Evolutionary conservation across 345 rosid genomes (phyloP).

Genomic region (Erysimum cheiranthoides): DNA sequence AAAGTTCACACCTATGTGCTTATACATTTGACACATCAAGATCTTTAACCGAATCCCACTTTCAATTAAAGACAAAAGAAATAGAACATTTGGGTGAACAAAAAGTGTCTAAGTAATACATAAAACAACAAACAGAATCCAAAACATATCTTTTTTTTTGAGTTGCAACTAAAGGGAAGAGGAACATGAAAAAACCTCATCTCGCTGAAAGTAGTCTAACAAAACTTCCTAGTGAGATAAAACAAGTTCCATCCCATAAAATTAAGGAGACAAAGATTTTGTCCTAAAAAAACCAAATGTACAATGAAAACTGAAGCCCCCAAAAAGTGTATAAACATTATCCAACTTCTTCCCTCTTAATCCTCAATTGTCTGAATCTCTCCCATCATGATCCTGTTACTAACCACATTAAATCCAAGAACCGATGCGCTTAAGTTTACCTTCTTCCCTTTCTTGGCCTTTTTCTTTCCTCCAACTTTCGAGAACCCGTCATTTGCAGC

Average conservation of each 20-base stretch:
- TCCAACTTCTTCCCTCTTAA: constrained; percentile 44
- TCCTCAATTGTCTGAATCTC: constrained; percentile 92
- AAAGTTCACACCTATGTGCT: no score
- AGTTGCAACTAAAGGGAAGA: constrained; percentile 24
- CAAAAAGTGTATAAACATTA: constrained; percentile 56
- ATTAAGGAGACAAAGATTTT: constrained; percentile 15
- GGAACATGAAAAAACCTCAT: constrained; percentile 30
- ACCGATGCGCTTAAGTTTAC: constrained; percentile 81
- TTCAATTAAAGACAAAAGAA: not conserved
- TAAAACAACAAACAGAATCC: constrained; percentile 31
- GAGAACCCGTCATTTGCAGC: constrained; percentile 54
- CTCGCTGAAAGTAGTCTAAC: constrained; percentile 30
- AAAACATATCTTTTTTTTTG: not conserved
- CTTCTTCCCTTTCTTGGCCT: constrained; percentile 91
- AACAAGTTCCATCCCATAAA: constrained; percentile 34
- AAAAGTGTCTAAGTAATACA: not conserved
- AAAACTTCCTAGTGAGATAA: constrained; percentile 42
- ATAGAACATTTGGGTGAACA: not conserved
- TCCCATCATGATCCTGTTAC: constrained; percentile 99
- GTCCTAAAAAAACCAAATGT: constrained; percentile 36
- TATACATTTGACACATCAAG: no score
- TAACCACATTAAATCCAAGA: constrained; percentile 92
- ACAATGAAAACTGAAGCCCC: constrained; percentile 44
- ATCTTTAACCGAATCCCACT: no score
- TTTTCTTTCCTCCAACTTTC: constrained; percentile 80